Percentiles rank a stretch among this genome's conserved stretches.
These are phyloP conservation scores for Lasiosphaeria hispida DNA, from an alignment of 495 filamentous ascomycete species.

Conservation along the genomic window DNA sequence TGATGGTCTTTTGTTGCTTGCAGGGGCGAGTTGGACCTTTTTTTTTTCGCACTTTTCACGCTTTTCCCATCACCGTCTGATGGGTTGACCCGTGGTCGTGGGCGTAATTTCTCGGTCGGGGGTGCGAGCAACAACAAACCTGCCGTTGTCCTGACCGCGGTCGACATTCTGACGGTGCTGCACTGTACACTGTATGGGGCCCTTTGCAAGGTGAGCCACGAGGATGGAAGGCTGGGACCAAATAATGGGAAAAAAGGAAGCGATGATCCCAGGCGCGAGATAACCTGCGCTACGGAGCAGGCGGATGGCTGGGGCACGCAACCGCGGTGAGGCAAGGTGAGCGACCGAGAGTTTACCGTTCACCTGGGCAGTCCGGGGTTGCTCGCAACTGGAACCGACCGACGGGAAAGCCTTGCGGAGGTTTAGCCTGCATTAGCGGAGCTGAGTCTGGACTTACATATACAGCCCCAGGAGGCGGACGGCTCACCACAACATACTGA, in stretches of 20 bases:
- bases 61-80: slow-evolving; percentile 15
- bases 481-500: neutral
- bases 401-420: slow-evolving; percentile 7
- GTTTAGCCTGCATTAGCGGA: slow-evolving; percentile 21
- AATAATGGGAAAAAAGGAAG: neutral
- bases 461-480: neutral
- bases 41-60: neutral
- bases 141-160: slow-evolving; percentile 16
- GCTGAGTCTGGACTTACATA: neutral
- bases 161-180: slow-evolving; percentile 4
- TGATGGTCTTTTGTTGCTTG: slow-evolving; percentile 18
- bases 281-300: neutral
- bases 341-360: neutral
- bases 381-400: slow-evolving; percentile 6
- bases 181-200: slow-evolving; percentile 20
- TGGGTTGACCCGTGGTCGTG: slow-evolving; percentile 36
- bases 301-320: neutral
- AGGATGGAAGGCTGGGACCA: slow-evolving; percentile 6
- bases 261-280: slow-evolving; percentile 2
- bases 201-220: slow-evolving; percentile 9
- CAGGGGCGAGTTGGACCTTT: slow-evolving; percentile 18
- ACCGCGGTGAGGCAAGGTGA: too few species aligned
- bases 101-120: slow-evolving; percentile 30
- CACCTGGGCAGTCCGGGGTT: neutral
- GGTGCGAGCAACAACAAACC: slow-evolving; percentile 13